These are phyloP conservation scores for Amorphotheca resinae DNA, from an alignment of 495 filamentous ascomycete species.

Conservation along the genomic window DNA sequence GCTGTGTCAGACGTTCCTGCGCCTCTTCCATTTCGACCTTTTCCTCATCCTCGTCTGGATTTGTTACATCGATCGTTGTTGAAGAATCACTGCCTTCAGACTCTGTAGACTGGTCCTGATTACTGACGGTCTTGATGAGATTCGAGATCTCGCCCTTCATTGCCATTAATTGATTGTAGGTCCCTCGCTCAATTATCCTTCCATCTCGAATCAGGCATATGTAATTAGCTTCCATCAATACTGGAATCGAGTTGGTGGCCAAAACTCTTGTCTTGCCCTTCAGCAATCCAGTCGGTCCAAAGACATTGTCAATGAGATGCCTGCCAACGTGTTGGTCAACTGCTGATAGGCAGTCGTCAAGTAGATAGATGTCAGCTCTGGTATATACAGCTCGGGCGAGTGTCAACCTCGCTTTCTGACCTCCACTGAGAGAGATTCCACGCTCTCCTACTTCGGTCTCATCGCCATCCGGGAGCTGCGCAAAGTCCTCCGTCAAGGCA, in stretches of 20 bases:
- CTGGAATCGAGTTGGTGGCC: constrained; percentile 91
- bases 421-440: constrained; percentile 92
- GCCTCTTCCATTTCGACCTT: constrained; percentile 52
- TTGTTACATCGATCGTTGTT: constrained; percentile 42
- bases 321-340: constrained; percentile 96
- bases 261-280: constrained; percentile 81
- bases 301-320: constrained; percentile 86
- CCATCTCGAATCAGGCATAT: constrained; percentile 76
- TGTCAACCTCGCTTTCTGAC: constrained; percentile 92
- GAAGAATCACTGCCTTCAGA: constrained; percentile 40
- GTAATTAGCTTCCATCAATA: constrained; percentile 76
- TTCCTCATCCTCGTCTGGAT: constrained; percentile 25
- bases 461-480: constrained; percentile 86
- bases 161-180: constrained; percentile 79
- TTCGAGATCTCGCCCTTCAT: constrained; percentile 86
- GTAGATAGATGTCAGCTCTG: constrained; percentile 87
- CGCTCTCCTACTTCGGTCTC: constrained; percentile 94
- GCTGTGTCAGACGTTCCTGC: constrained; percentile 52
- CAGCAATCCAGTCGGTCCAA: constrained; percentile 75
- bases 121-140: constrained; percentile 66
- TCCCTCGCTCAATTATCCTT: constrained; percentile 73
- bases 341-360: constrained; percentile 90
- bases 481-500: constrained; percentile 83
- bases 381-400: constrained; percentile 94
- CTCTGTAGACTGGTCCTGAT: constrained; percentile 37